Evolutionary conservation across 2,329 filamentous ascomycete genomes (phyloP).

Genomic region (Xylariaceae sp.): DNA sequence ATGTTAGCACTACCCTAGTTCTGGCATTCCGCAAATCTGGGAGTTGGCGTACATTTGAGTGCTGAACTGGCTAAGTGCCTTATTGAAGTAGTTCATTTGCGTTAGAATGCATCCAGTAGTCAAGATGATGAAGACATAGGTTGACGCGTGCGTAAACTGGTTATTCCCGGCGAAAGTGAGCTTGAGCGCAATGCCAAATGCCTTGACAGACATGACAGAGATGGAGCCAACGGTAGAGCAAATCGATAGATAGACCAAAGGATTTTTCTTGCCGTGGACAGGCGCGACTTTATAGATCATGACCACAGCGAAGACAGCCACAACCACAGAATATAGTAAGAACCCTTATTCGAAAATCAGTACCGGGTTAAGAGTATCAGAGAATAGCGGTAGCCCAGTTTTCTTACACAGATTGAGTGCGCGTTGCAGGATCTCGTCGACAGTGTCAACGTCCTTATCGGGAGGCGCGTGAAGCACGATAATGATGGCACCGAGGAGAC

Average conservation of each 20-base stretch:
- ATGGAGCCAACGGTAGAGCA: constrained; percentile 97
- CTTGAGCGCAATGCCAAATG: constrained; percentile 96
- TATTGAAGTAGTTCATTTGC: constrained; percentile 99
- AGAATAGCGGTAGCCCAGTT: not conserved
- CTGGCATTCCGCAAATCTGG: not conserved
- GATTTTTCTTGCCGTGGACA: constrained; percentile 90
- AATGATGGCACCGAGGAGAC: constrained; percentile 93
- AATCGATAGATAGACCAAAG: constrained; percentile 94
- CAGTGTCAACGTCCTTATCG: constrained; percentile 87
- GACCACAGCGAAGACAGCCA: constrained; percentile 82
- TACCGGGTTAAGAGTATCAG: not conserved
- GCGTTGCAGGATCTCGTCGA: constrained; percentile 90
- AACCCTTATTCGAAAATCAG: constrained; percentile 68
- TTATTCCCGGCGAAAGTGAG: constrained; percentile 92
- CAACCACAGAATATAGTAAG: constrained; percentile 80
- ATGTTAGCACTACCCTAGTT: constrained; percentile 37
- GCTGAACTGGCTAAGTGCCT: constrained; percentile 93
- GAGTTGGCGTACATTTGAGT: constrained; percentile 82
- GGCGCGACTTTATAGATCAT: constrained; percentile 98
- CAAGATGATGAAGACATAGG: constrained; percentile 96
- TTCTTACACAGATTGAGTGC: constrained; percentile 85
- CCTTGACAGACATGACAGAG: constrained; percentile 99
- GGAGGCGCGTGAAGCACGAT: constrained; percentile 97
- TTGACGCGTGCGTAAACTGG: constrained; percentile 93
- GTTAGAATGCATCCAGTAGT: constrained; percentile 93